phyloP scores from a whole-genome alignment of 164 flowering plant species.

The Protea cynaroides region DNA sequence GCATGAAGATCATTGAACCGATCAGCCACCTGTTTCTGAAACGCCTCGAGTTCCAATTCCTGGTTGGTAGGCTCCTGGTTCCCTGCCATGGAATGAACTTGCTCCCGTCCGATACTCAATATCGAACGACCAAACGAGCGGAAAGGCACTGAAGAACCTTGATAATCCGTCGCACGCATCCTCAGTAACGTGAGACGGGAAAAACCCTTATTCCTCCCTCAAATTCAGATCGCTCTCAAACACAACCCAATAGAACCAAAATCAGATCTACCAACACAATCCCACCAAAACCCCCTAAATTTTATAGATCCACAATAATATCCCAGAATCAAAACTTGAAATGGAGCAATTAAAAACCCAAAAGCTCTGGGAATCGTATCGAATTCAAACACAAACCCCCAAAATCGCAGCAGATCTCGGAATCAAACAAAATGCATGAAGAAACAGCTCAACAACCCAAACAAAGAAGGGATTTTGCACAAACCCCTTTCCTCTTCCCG shows the following conservation, averaged over 20 bases:
- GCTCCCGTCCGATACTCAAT: slow-evolving; percentile 61
- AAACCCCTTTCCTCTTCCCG: not conserved
- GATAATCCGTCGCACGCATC: slow-evolving; percentile 78
- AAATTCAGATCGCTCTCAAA: not conserved
- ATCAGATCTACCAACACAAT: not conserved
- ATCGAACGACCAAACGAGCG: slow-evolving; percentile 50
- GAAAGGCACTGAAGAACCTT: slow-evolving; percentile 42
- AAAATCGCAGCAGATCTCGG: not conserved
- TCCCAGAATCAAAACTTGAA: not conserved
- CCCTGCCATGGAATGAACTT: slow-evolving; percentile 59
- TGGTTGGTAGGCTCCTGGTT: slow-evolving; percentile 18
- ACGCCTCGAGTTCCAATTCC: slow-evolving; percentile 55
- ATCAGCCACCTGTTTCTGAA: slow-evolving; percentile 60
- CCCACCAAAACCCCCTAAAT: slow-evolving; percentile 4
- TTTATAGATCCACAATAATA: not conserved
- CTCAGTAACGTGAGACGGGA: slow-evolving; percentile 15
- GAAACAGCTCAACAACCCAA: not conserved
- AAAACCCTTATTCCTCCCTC: not conserved
- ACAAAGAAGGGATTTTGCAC: not conserved
- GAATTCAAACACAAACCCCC: not conserved
- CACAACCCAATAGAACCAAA: not conserved
- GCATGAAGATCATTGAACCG: slow-evolving; percentile 40
- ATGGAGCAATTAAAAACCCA: not conserved
- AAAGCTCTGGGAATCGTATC: not conserved
- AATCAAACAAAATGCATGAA: not conserved